These are phyloP conservation scores for Bipolaris cookei DNA, from an alignment of 2,329 filamentous ascomycete species.

Conservation along the genomic window DNA sequence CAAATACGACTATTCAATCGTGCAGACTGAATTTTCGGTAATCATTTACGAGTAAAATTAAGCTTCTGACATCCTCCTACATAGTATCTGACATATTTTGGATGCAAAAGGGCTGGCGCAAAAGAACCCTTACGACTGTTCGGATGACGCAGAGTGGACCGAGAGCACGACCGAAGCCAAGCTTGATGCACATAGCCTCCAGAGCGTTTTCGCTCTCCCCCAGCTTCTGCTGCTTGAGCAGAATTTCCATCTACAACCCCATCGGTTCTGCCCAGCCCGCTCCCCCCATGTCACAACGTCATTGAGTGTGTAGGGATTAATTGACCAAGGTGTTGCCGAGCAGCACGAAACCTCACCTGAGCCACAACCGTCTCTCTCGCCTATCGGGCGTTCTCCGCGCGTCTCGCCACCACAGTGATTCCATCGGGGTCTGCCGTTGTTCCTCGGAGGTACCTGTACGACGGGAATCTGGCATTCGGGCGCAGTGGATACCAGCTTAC, in stretches of 20 bases:
- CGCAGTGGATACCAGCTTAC: neutral
- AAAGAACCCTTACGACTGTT: neutral
- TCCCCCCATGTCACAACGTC: neutral
- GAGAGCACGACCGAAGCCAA: slow-evolving; percentile 10
- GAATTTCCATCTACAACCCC: slow-evolving; percentile 14
- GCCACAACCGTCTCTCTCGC: neutral
- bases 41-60: neutral
- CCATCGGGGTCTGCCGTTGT: neutral
- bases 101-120: neutral
- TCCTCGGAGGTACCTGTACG: slow-evolving; percentile 1
- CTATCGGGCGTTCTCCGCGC: neutral
- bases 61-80: neutral
- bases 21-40: neutral
- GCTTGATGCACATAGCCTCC: slow-evolving; percentile 4
- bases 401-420: neutral
- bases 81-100: neutral
- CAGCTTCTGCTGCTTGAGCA: slow-evolving; percentile 17
- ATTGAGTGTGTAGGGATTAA: slow-evolving; percentile 1
- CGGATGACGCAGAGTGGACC: slow-evolving; percentile 10
- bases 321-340: neutral
- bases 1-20: neutral
- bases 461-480: neutral
- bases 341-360: neutral
- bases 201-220: slow-evolving; percentile 3
- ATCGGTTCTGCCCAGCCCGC: neutral